A percentile compares a stretch with the other conserved stretches of the same genome.
phyloP scores from a whole-genome alignment of 257 asterid species.

The Gentiana macrophylla region DNA sequence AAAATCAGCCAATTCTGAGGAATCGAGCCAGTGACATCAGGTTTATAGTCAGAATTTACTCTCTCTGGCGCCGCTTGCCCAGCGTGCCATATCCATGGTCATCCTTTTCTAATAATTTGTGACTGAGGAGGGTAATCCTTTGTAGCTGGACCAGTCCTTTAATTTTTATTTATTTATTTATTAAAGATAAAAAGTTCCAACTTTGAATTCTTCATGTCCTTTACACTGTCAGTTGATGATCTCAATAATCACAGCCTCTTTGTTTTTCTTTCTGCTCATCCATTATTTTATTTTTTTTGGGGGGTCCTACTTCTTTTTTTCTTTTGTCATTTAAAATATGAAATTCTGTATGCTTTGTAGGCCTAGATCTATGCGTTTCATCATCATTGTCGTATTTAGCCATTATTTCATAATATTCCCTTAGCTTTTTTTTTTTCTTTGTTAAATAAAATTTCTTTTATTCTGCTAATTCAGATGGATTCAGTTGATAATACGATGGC shows the following conservation, averaged over 20 bases:
- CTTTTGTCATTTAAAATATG: constrained; percentile 9
- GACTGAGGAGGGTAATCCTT: no score
- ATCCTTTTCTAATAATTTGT: no score
- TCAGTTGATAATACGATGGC: constrained; percentile 29
- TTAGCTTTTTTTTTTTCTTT: constrained; percentile 3
- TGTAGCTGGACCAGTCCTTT: no score
- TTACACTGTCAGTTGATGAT: background rate
- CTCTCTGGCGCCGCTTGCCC: no score
- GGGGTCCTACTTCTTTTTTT: constrained; percentile 14
- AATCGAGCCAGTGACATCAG: no score
- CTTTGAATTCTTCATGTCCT: background rate
- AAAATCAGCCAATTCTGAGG: no score
- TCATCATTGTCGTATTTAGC: constrained; percentile 26
- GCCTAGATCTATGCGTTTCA: constrained; percentile 36
- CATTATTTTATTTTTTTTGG: constrained; percentile 16
- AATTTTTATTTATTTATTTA: no score
- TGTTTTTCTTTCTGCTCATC: constrained; percentile 4
- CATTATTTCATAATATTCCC: constrained; percentile 25
- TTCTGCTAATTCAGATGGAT: constrained; percentile 56
- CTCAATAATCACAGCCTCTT: no score
- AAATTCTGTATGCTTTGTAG: constrained; percentile 18
- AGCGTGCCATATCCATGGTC: no score
- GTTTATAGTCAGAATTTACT: no score
- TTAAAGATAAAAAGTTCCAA: no score
- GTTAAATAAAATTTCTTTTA: constrained; percentile 1